Conservation (phyloP, 148 eudicot species). For the Cornus florida region DNA sequence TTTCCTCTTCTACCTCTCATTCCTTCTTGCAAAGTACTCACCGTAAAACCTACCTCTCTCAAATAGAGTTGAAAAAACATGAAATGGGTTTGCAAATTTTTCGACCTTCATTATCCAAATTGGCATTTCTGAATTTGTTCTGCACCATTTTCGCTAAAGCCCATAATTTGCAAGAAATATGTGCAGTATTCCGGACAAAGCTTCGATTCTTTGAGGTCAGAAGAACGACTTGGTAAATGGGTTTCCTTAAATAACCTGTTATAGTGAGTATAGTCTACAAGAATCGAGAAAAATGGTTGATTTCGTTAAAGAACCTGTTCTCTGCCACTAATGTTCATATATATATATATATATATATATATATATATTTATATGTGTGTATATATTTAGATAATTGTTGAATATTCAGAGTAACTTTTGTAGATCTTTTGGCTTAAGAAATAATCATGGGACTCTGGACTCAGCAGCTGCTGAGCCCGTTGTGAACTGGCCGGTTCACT, state of each 20-base stretch:
- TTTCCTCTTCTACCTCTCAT: slow-evolving; percentile 63
- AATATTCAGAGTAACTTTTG: too few relatives aligned
- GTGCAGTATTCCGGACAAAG: slow-evolving; percentile 35
- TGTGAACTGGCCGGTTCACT: too few relatives aligned
- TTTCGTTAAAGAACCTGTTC: too few relatives aligned
- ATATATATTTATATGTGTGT: too few relatives aligned
- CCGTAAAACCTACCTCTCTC: slow-evolving; percentile 64
- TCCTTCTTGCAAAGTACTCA: slow-evolving; percentile 58
- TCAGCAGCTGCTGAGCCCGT: too few relatives aligned
- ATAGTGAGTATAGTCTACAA: background rate
- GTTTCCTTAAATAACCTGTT: slow-evolving; percentile 30
- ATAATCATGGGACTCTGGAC: too few relatives aligned
- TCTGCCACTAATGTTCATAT: too few relatives aligned
- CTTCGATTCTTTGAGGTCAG: slow-evolving; percentile 20
- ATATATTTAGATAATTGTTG: too few relatives aligned
- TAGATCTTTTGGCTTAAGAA: too few relatives aligned
- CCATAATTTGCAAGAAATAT: slow-evolving; percentile 43
- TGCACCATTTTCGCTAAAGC: slow-evolving; percentile 49
- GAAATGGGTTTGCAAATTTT: background rate
- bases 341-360: too few relatives aligned
- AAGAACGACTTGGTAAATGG: slow-evolving; percentile 27
- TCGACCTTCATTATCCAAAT: background rate
- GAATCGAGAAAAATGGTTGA: too few relatives aligned
- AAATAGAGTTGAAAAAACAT: slow-evolving; percentile 27
- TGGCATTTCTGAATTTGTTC: slow-evolving; percentile 25